Evolutionary conservation across 257 asterid species (phyloP), one percentile per base, ranked within the genome.

Genomic region (Apocynum venetum): DNA sequence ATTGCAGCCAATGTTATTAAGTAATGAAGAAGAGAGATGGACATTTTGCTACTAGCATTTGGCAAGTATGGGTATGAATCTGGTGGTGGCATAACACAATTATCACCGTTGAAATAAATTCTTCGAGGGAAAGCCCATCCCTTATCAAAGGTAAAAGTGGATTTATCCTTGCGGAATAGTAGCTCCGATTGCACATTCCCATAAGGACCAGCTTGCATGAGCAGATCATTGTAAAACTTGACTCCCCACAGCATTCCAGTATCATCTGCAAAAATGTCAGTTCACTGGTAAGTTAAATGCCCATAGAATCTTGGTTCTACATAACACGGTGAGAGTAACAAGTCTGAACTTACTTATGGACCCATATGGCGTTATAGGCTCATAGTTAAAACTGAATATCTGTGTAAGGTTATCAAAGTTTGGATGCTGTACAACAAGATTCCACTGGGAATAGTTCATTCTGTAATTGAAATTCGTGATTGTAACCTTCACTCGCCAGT

Each of bases 81-180:
- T 0, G 92, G 87, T 36, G 85, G 82, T 36, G 92, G 92, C 89
- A 88, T 85, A 5, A 86, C 85, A 73, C 92, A 88, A 4, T 80
- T 66, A 64, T 85, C 90, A 0, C 92, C 90, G 11, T 87, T 87
- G 79, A 89, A 87, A 79, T 85, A 87, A 19, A 85, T 46, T 57
- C 79, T 84, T 47, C 79, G 80, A 4, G 93, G 93, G 66, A 89
- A 89, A 31, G 85, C 93, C 93, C 93, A 89, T 38, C 93, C 93
- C 44, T 85, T 76, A 2, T 85, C 80, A 47, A 89, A 87, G 17
- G 85, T 84, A 71, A 89, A 89, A 13, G 63, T 78, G 1, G 71
- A 59, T 46, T 75, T 82, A 55, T 87, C 89, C 82, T 89, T 89
- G 56, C 46, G 66, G 64, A 89, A 53, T 40, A 89, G 8, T 59